phyloP scores from a whole-genome alignment of 1,284 basidiomycete species.

The Hymenochaete sp. region DNA sequence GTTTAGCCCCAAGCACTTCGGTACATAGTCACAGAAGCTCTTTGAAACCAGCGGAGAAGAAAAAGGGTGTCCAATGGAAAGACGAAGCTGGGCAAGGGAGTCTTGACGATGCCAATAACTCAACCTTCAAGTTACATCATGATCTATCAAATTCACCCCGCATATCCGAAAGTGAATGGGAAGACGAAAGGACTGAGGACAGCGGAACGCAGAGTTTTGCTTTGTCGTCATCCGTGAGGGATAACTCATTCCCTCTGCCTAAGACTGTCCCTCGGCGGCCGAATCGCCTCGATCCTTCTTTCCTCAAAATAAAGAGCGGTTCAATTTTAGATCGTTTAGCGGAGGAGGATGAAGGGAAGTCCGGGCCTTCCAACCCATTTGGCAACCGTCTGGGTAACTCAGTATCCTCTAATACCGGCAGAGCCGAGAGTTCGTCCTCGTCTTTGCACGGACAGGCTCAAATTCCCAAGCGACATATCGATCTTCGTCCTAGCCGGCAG shows the following conservation, averaged over 20 bases:
- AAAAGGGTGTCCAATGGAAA: constrained; percentile 83
- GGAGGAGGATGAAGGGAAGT: constrained; percentile 56
- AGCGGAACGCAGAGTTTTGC: constrained; percentile 47
- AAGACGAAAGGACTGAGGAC: constrained; percentile 76
- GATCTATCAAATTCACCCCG: constrained; percentile 38
- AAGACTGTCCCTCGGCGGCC: constrained; percentile 32
- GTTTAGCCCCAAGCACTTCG: constrained; percentile 33
- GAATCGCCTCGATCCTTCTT: constrained; percentile 58
- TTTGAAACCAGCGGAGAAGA: constrained; percentile 51
- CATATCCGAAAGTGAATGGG: constrained; percentile 79
- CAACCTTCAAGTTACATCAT: no score
- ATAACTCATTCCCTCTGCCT: no score
- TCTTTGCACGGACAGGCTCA: constrained; percentile 24
- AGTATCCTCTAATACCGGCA: no score
- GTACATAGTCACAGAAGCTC: constrained; percentile 41
- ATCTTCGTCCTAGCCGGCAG: no score
- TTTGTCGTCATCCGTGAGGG: constrained; percentile 30
- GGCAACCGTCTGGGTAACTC: constrained; percentile 55
- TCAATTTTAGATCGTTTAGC: constrained; percentile 53
- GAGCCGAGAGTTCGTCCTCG: constrained; percentile 15
- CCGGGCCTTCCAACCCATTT: constrained; percentile 36
- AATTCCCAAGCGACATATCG: constrained; percentile 43
- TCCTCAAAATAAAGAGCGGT: constrained; percentile 50
- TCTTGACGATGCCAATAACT: constrained; percentile 47
- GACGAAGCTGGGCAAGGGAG: constrained; percentile 82